phyloP scores from a whole-genome alignment of 345 rosid genomes.

The Linum tenue region DNA sequence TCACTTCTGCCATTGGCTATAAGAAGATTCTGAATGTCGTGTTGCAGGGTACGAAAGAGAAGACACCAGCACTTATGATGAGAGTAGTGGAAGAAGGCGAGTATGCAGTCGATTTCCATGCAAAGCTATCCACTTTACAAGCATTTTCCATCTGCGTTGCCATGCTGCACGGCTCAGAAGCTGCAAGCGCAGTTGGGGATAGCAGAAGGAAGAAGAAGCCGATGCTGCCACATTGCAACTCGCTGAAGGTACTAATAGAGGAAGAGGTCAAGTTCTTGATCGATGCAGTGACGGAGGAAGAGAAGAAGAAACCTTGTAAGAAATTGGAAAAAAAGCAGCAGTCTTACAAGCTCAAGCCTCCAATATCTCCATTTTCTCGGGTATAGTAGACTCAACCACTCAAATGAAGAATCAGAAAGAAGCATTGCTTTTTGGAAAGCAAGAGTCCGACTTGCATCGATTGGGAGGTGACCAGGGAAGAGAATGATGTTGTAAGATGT shows the following conservation, averaged over 20 bases:
- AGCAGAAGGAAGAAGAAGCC: constrained; percentile 22
- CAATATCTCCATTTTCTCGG: constrained; percentile 82
- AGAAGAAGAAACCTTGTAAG: constrained; percentile 34
- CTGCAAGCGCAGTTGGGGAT: constrained; percentile 22
- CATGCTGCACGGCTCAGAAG: constrained; percentile 44
- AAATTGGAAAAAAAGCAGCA: constrained; percentile 37
- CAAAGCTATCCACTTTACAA: constrained; percentile 72
- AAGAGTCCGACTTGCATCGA: not conserved
- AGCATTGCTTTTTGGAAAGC: not conserved
- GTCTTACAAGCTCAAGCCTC: constrained; percentile 62
- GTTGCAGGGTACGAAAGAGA: constrained; percentile 63
- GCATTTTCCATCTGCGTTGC: constrained; percentile 88
- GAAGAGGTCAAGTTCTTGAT: constrained; percentile 62
- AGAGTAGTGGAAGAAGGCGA: constrained; percentile 43
- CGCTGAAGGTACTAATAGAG: constrained; percentile 57
- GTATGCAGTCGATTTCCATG: constrained; percentile 82
- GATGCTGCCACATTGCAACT: constrained; percentile 31
- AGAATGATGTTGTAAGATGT: not conserved
- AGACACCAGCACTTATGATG: constrained; percentile 62
- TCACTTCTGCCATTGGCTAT: constrained; percentile 1
- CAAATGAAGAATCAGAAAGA: not conserved
- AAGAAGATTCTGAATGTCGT: constrained; percentile 10
- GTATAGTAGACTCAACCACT: constrained; percentile 32
- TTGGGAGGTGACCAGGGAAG: not conserved
- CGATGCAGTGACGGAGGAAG: constrained; percentile 51